Percentiles rank a stretch among this genome's conserved stretches.
Evolutionary conservation across 2,329 filamentous ascomycete genomes (phyloP).

Genomic region (Helotiales sp.): DNA sequence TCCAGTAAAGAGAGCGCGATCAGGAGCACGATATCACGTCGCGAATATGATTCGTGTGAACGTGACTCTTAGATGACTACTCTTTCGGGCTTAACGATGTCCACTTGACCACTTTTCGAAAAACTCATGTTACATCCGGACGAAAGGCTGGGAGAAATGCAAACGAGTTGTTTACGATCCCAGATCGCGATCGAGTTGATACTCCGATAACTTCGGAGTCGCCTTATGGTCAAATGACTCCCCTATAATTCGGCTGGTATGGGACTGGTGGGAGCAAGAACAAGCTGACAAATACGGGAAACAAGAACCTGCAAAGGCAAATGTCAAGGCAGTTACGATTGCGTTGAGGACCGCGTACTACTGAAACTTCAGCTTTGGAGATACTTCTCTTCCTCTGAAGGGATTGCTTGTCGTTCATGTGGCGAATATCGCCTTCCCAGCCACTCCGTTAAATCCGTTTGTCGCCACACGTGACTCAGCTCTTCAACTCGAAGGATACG

Average conservation of each 20-base stretch:
- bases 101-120: background rate
- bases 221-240: background rate
- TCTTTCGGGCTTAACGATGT: background rate
- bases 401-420: background rate
- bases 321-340: background rate
- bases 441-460: background rate
- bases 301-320: background rate
- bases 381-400: background rate
- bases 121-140: background rate
- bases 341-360: background rate
- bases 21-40: background rate
- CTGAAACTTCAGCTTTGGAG: background rate
- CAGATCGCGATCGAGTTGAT: background rate
- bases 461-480: conserved; percentile 5
- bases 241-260: background rate
- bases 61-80: background rate
- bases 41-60: background rate
- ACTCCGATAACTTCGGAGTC: background rate
- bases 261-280: background rate
- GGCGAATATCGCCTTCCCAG: background rate
- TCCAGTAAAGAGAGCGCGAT: background rate
- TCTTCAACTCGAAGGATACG: background rate
- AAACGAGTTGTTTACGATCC: background rate
- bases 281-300: background rate
- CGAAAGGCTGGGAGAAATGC: background rate